Percentiles rank a stretch among this genome's conserved stretches.
Conservation (phyloP, 345 rosid genomes). For the Boechera retrofracta region DNA sequence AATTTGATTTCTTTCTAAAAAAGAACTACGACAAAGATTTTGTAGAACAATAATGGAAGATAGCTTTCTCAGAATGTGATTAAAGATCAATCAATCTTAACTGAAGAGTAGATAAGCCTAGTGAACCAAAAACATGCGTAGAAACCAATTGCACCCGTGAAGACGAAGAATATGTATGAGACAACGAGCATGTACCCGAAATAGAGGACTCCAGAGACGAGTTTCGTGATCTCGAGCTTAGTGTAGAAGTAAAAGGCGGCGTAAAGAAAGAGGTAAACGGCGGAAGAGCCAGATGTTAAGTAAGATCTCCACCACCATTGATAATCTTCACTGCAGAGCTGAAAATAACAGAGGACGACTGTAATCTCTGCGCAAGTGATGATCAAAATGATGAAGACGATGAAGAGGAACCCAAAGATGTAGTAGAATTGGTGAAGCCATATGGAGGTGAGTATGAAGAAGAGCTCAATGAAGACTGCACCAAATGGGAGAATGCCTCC, state of each 20-base stretch:
- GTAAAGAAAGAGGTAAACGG: slow-evolving; percentile 84
- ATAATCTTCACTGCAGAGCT: slow-evolving; percentile 92
- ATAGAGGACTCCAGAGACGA: slow-evolving; percentile 75
- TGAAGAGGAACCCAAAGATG: slow-evolving; percentile 91
- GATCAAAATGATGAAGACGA: slow-evolving; percentile 75
- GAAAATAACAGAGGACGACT: slow-evolving; percentile 91
- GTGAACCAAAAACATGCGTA: slow-evolving; percentile 94
- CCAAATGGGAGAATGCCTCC: slow-evolving; percentile 97
- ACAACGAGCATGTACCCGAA: slow-evolving; percentile 88
- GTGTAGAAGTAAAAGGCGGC: slow-evolving; percentile 90
- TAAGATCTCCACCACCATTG: slow-evolving; percentile 99
- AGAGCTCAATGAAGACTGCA: slow-evolving; percentile 92
- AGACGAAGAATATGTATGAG: slow-evolving; percentile 79
- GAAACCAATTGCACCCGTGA: slow-evolving; percentile 84
- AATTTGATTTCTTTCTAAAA: no score
- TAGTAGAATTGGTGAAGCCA: slow-evolving; percentile 95
- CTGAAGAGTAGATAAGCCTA: slow-evolving; percentile 85
- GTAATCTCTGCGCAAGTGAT: slow-evolving; percentile 93
- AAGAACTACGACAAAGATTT: slow-evolving; percentile 11
- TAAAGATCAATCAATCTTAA: slow-evolving; percentile 64
- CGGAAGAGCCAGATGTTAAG: slow-evolving; percentile 87
- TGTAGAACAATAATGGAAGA: slow-evolving; percentile 1
- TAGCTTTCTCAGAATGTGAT: slow-evolving; percentile 3
- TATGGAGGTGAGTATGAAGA: slow-evolving; percentile 89
- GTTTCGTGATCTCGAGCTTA: slow-evolving; percentile 87